Evolutionary conservation across 2,329 filamentous ascomycete genomes (phyloP).

Genomic region (Acephala macrosclerotiorum): DNA sequence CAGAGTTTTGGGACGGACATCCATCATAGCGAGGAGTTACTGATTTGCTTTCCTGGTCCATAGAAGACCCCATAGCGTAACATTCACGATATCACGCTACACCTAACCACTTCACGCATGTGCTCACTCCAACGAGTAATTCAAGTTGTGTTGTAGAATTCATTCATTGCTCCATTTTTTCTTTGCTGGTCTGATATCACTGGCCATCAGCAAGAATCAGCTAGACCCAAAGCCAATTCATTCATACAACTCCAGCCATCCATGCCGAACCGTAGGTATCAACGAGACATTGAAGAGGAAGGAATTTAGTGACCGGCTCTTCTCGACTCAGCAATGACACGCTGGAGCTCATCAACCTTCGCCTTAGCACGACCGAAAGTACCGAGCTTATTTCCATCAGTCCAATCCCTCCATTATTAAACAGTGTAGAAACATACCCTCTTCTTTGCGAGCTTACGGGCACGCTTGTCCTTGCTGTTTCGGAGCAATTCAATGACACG

Average conservation of each 20-base stretch:
- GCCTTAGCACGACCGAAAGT: conserved; percentile 98
- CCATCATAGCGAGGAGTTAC: conserved; percentile 41
- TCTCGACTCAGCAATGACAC: conserved; percentile 96
- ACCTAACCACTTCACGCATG: neutral
- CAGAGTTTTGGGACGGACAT: conserved; percentile 11
- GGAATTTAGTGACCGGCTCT: conserved; percentile 71
- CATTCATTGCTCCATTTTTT: conserved; percentile 32
- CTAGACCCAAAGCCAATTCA: conserved; percentile 24
- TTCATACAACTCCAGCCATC: conserved; percentile 38
- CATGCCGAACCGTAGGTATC: conserved; percentile 28
- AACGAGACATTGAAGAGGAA: conserved; percentile 31
- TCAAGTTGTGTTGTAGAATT: conserved; percentile 25
- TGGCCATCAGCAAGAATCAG: conserved; percentile 26
- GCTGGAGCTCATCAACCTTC: conserved; percentile 99
- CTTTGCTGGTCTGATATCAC: conserved; percentile 26
- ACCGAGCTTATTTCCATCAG: conserved; percentile 73
- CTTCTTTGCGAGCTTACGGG: conserved; percentile 99
- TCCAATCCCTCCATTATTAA: neutral
- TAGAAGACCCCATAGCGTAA: neutral
- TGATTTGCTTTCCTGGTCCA: neutral
- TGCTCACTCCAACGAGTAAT: neutral
- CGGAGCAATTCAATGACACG: conserved; percentile 98
- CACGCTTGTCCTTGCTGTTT: conserved; percentile 99
- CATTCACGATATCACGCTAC: neutral
- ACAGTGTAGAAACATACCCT: conserved; percentile 67